These are phyloP conservation scores for Jimgerdemannia flammicorona DNA, from an alignment of 192 early-diverging fungal genomes.

Conservation along the genomic window DNA sequence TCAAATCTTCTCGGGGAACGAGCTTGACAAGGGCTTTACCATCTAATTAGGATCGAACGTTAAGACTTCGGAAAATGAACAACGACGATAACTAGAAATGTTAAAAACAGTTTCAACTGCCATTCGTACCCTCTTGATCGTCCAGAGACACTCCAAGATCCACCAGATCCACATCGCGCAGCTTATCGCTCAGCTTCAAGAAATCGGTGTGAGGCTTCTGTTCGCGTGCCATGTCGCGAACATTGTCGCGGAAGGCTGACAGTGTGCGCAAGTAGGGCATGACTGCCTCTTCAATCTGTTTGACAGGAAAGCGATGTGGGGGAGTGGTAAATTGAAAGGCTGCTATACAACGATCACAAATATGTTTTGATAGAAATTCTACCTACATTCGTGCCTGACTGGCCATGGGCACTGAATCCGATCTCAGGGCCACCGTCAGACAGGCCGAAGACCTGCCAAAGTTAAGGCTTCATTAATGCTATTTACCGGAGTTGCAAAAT, in stretches of 20 bases:
- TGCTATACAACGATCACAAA: too few species aligned
- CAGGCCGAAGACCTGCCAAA: conserved; percentile 70
- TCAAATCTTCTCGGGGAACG: conserved; percentile 68
- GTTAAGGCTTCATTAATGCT: not conserved
- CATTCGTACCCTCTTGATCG: conserved; percentile 70
- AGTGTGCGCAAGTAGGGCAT: conserved; percentile 80
- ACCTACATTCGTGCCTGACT: conserved; percentile 35
- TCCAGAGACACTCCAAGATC: conserved; percentile 89
- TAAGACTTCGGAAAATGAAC: not conserved
- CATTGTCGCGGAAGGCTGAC: conserved; percentile 84
- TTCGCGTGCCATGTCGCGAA: conserved; percentile 72
- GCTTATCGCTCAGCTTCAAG: conserved; percentile 75
- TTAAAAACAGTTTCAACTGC: too few species aligned
- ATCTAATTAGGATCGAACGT: conserved; percentile 35
- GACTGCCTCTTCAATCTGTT: conserved; percentile 53
- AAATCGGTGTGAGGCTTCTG: conserved; percentile 44
- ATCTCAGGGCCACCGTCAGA: conserved; percentile 60
- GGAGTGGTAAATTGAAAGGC: too few species aligned
- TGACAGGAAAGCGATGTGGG: not conserved
- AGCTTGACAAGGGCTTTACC: conserved; percentile 92
- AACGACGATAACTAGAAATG: not conserved
- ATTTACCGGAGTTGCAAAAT: too few species aligned
- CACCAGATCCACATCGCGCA: conserved; percentile 86
- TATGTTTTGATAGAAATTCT: conserved; percentile 4
- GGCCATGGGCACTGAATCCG: conserved; percentile 53